These are phyloP conservation scores for Ballota nigra DNA, from an alignment of 257 asterid species.

Conservation along the genomic window DNA sequence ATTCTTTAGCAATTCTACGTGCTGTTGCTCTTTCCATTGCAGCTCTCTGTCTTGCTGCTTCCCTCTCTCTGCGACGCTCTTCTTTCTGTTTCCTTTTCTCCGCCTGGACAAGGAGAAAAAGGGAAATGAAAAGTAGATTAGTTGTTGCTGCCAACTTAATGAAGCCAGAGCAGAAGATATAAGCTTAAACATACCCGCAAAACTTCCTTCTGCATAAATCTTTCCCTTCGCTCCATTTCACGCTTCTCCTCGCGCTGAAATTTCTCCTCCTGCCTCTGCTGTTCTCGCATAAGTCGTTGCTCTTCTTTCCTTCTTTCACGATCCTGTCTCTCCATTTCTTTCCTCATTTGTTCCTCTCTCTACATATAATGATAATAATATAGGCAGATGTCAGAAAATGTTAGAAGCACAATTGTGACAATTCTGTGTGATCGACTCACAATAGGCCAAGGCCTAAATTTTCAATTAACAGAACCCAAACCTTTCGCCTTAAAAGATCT, in stretches of 20 bases:
- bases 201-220: slow-evolving; percentile 83
- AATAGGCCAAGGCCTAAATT: background rate
- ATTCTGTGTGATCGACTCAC: background rate
- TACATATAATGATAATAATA: slow-evolving; percentile 25
- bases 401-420: background rate
- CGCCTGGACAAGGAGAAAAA: slow-evolving; percentile 48
- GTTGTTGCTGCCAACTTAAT: background rate
- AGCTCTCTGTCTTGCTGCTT: slow-evolving; percentile 79
- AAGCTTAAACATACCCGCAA: slow-evolving; percentile 50
- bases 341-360: slow-evolving; percentile 94
- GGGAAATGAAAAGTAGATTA: background rate
- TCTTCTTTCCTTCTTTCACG: slow-evolving; percentile 94
- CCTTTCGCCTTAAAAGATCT: slow-evolving; percentile 80
- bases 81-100: slow-evolving; percentile 94
- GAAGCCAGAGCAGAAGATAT: background rate
- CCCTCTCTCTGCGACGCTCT: slow-evolving; percentile 79
- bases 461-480: slow-evolving; percentile 24
- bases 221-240: slow-evolving; percentile 97
- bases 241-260: slow-evolving; percentile 96
- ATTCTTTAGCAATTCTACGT: slow-evolving; percentile 89
- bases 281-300: slow-evolving; percentile 73
- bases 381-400: slow-evolving; percentile 29
- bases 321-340: slow-evolving; percentile 90
- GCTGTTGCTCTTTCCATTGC: slow-evolving; percentile 93
- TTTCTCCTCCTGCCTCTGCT: slow-evolving; percentile 85